A percentile compares a stretch with the other conserved stretches of the same genome.
These are phyloP conservation scores for Alternaria gansuensis DNA, from an alignment of 2,329 filamentous ascomycete genomes.

Conservation along the genomic window DNA sequence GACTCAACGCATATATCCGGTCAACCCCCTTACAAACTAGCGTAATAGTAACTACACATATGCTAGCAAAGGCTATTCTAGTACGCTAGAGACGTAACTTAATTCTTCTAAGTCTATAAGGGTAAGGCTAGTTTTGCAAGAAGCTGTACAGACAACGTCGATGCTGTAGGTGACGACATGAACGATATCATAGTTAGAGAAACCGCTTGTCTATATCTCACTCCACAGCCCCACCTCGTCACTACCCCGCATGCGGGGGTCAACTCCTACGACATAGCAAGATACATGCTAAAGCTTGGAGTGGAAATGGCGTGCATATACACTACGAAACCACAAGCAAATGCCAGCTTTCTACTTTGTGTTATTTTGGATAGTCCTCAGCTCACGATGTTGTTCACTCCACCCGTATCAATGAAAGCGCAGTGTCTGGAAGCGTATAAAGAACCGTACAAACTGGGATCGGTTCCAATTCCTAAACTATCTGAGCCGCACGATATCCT, in stretches of 20 bases:
- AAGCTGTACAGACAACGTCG: background rate
- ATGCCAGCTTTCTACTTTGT: background rate
- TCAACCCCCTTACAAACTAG: too few species aligned
- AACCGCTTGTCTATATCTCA: background rate
- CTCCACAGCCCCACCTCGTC: constrained; percentile 33
- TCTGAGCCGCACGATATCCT: constrained; percentile 54
- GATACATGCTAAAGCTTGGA: background rate
- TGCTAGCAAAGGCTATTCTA: too few species aligned
- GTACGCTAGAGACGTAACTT: too few species aligned
- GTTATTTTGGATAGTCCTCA: too few species aligned
- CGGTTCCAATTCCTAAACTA: constrained; percentile 48
- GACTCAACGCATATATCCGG: too few species aligned
- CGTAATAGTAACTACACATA: too few species aligned
- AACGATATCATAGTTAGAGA: background rate
- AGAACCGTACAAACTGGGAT: constrained; percentile 52
- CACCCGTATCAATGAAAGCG: constrained; percentile 51
- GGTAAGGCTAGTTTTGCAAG: too few species aligned
- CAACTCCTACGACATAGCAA: background rate
- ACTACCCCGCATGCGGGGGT: constrained; percentile 45
- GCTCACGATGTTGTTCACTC: constrained; percentile 25
- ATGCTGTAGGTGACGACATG: background rate
- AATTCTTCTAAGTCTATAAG: too few species aligned
- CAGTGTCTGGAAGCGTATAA: constrained; percentile 57
- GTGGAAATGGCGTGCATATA: background rate
- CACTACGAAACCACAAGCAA: background rate